Evolutionary conservation across 805 yeast species (phyloP).

Genomic region (Yarrowia deformans): DNA sequence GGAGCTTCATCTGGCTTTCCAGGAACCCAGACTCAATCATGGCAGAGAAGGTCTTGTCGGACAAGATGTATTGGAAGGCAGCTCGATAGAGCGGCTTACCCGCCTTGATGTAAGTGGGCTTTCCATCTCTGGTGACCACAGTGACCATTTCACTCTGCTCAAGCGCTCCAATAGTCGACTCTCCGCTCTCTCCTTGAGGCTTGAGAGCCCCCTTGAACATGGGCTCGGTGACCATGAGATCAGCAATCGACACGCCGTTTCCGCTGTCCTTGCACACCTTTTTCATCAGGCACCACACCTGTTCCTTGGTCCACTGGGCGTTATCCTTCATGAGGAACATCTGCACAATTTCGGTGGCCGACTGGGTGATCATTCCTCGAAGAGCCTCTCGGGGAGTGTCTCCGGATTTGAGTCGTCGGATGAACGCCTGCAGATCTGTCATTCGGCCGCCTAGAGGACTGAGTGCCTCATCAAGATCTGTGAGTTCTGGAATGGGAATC

Average conservation of each 20-base stretch:
- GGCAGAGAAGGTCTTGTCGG: conserved; percentile 63
- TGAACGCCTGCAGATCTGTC: conserved; percentile 90
- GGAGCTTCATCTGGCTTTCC: conserved; percentile 61
- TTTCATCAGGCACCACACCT: conserved; percentile 86
- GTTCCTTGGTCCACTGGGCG: conserved; percentile 70
- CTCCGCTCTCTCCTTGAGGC: conserved; percentile 52
- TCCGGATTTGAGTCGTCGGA: conserved; percentile 86
- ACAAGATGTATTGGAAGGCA: conserved; percentile 73
- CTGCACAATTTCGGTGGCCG: conserved; percentile 87
- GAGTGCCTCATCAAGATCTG: conserved; percentile 62
- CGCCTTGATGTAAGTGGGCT: conserved; percentile 67
- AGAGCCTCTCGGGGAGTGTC: conserved; percentile 81
- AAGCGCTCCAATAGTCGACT: conserved; percentile 63
- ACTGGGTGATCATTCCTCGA: conserved; percentile 78
- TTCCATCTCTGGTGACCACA: conserved; percentile 78
- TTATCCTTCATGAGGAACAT: conserved; percentile 59
- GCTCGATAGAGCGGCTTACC: conserved; percentile 86
- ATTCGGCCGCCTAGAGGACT: conserved; percentile 92
- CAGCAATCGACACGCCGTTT: conserved; percentile 41
- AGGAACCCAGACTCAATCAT: conserved; percentile 71
- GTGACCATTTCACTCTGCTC: conserved; percentile 82
- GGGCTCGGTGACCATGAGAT: conserved; percentile 47
- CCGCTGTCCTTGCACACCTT: conserved; percentile 51
- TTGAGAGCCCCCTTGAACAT: conserved; percentile 48
- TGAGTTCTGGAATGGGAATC: conserved; percentile 27